A percentile compares a stretch with the other conserved stretches of the same genome.
Conservation (phyloP, 2,329 filamentous ascomycete species). For the Pyricularia pennisetigena region DNA sequence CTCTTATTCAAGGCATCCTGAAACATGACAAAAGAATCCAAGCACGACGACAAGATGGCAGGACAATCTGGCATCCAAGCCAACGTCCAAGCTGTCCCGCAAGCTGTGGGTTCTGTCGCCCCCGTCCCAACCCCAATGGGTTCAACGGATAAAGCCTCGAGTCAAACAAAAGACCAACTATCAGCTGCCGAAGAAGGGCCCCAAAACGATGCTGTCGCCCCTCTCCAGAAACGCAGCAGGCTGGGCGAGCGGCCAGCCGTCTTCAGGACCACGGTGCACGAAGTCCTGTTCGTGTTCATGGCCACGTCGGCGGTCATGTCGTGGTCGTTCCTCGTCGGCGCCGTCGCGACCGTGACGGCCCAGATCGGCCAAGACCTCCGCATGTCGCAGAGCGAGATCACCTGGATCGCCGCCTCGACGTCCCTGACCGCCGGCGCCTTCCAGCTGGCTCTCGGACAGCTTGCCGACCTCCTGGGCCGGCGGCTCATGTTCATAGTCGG, state of each 20-base stretch:
- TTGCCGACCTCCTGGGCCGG: conserved; percentile 58
- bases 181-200: neutral
- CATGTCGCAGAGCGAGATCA: conserved; percentile 57
- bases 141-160: neutral
- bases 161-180: neutral
- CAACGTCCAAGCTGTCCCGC: neutral
- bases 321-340: conserved; percentile 47
- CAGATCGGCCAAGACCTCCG: conserved; percentile 47
- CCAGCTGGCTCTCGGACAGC: conserved; percentile 54
- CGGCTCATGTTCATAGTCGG: conserved; percentile 49
- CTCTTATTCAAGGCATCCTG: neutral
- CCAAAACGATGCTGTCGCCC: neutral
- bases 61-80: neutral
- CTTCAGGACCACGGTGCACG: conserved; percentile 53
- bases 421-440: conserved; percentile 56
- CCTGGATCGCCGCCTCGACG: conserved; percentile 56
- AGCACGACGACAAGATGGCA: neutral
- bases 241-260: conserved; percentile 38
- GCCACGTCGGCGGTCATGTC: conserved; percentile 59
- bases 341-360: conserved; percentile 51
- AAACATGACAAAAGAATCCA: neutral
- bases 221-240: neutral
- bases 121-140: neutral
- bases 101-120: neutral
- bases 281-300: conserved; percentile 55